Conservation (phyloP, 257 asterid genomes). For the Lycium ferocissimum region DNA sequence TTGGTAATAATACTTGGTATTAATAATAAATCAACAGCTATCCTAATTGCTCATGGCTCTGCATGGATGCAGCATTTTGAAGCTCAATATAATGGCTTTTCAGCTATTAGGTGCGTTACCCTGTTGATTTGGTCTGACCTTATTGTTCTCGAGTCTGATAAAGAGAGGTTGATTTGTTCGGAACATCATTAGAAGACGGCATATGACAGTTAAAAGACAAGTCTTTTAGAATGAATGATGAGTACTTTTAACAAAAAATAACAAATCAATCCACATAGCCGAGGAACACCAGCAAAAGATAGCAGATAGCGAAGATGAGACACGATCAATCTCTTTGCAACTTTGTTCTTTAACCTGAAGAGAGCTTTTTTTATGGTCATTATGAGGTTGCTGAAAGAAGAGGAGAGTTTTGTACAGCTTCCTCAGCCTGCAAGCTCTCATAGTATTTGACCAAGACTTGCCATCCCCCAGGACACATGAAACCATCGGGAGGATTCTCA, state of each 20-base stretch:
- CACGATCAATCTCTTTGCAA: neutral
- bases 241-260: neutral
- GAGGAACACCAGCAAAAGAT: neutral
- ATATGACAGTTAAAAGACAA: neutral
- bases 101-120: neutral
- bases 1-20: too few relatives aligned
- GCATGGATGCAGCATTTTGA: too few relatives aligned
- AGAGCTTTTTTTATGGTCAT: too few relatives aligned
- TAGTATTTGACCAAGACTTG: conserved; percentile 77
- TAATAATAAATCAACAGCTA: too few relatives aligned
- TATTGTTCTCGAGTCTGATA: too few relatives aligned
- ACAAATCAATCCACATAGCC: neutral
- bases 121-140: neutral
- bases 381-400: conserved; percentile 43
- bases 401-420: conserved; percentile 50
- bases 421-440: conserved; percentile 77
- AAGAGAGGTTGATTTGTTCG: too few relatives aligned
- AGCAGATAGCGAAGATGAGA: neutral
- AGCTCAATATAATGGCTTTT: too few relatives aligned
- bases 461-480: conserved; percentile 92
- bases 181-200: neutral
- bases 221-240: neutral
- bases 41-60: too few relatives aligned
- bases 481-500: conserved; percentile 84
- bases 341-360: neutral